Base-by-base conservation (phyloP, 2,329 filamentous ascomycete genomes). In the Diaporthe sp. region DNA sequence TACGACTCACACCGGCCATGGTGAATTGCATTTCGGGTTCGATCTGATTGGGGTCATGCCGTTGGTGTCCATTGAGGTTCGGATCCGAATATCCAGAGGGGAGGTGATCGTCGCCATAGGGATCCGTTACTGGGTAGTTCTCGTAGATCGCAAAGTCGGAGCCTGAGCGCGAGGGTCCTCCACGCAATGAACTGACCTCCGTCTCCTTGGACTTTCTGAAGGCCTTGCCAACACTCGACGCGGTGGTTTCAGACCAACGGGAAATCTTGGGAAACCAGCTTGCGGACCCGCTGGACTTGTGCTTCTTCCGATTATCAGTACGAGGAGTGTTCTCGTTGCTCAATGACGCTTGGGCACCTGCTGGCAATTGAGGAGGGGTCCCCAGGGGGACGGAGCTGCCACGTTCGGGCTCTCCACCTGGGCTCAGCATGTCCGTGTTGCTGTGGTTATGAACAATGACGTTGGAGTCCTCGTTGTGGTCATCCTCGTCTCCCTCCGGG, bases 181-280 rank as follows among this genome's bases (percentile, higher is more conserved):
- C 87, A 83, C 47, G 83, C 89, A 84, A 81, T 90, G 83, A 77
- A 88, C 84, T 91, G 83, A 83, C 92, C 84, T 86, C 92, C 82
- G 87, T 92, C 57, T 89, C 87, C 79, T 89, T 90, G 81, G 91
- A 94, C 79, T 90, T 91, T 54, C 93, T 91, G 82, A 96, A 93
- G 54, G 93, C 93, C 78, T 93, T 93, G 58, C 94, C 92, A 57
- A 95, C 92, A 76, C 95, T 97, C 0, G 95, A 98, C 5, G 96
- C 91, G 0, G 97, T 99, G 2, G 96, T 98, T 85, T 97, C 97
- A 0, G 96, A 98, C 97, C 97, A 99, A 57, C 97, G 91, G 8
- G 97, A 98, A 77, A 98, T 96, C 86, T 97, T 98, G 33, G 96
- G 95, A 76, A 97, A 94, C 87, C 91, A 92, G 69, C 90, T 87